Evolutionary conservation across 2,329 filamentous ascomycete genomes (phyloP).

Genomic region (Cryphonectria japonica): DNA sequence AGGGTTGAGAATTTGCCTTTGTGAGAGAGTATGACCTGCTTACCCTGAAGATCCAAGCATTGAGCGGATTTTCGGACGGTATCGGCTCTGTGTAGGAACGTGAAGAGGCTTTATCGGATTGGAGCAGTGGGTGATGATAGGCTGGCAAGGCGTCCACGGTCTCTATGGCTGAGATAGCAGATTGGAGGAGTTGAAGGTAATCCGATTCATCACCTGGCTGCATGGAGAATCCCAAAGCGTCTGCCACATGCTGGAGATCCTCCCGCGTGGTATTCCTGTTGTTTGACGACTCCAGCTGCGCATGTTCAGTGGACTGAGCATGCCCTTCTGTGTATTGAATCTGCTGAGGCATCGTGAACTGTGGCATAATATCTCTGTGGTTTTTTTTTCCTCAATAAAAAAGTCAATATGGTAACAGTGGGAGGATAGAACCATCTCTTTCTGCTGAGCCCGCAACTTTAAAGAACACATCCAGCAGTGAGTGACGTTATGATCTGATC

Average conservation of each 20-base stretch:
- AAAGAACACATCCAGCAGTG: not conserved
- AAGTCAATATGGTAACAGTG: not conserved
- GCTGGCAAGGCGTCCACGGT: constrained; percentile 17
- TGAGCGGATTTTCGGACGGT: constrained; percentile 20
- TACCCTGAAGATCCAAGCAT: constrained; percentile 26
- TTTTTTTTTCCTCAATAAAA: not conserved
- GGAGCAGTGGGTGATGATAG: constrained; percentile 18
- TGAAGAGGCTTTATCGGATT: not conserved
- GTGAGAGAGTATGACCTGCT: not conserved
- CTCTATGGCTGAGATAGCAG: constrained; percentile 19
- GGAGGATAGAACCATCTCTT: not conserved
- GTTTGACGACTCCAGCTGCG: not conserved
- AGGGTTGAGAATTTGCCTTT: not conserved
- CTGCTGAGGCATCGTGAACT: not conserved
- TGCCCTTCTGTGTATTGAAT: not conserved
- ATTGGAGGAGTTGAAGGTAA: constrained; percentile 22
- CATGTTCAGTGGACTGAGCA: not conserved
- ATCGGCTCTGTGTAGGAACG: constrained; percentile 19
- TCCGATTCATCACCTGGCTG: constrained; percentile 23
- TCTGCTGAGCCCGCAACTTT: not conserved
- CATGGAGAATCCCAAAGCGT: constrained; percentile 21
- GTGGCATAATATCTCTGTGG: not conserved
- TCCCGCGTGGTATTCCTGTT: constrained; percentile 14
- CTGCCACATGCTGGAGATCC: constrained; percentile 4
- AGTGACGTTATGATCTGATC: not conserved